These are phyloP conservation scores for Eutrema japonicum DNA, from an alignment of 345 rosid genomes.

Conservation along the genomic window DNA sequence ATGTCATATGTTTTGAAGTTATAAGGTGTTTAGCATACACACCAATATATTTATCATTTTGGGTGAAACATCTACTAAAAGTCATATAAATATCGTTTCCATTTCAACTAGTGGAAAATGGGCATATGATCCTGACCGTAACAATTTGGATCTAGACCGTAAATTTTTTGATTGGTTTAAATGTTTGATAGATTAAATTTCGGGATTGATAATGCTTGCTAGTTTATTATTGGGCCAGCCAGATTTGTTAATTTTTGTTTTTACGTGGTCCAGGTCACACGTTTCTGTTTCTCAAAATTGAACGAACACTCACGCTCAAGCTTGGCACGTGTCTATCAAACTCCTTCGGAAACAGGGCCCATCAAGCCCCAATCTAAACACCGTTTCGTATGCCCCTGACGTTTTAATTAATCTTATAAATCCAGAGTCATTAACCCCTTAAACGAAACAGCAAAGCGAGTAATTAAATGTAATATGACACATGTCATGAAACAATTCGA, in stretches of 20 bases:
- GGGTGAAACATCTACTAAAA: background rate
- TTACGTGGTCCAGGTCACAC: constrained; percentile 40
- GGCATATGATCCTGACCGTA: constrained; percentile 1
- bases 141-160: background rate
- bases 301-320: constrained; percentile 28
- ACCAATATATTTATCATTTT: background rate
- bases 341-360: constrained; percentile 29
- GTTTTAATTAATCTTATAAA: background rate
- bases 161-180: no score
- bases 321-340: constrained; percentile 22
- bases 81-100: background rate
- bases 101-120: background rate
- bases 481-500: constrained; percentile 1
- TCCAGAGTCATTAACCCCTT: constrained; percentile 29
- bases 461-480: constrained; percentile 21
- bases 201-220: constrained; percentile 30
- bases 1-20: background rate
- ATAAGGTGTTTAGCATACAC: background rate
- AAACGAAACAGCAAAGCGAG: constrained; percentile 15
- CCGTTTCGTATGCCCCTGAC: constrained; percentile 27
- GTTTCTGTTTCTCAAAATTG: constrained; percentile 14
- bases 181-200: background rate
- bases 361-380: constrained; percentile 34
- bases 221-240: constrained; percentile 36
- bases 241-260: constrained; percentile 35